Evolutionary conservation across 495 filamentous ascomycete genomes (phyloP), one percentile per base, ranked within the genome.

Genomic region (Staphylotrichum longicolle): DNA sequence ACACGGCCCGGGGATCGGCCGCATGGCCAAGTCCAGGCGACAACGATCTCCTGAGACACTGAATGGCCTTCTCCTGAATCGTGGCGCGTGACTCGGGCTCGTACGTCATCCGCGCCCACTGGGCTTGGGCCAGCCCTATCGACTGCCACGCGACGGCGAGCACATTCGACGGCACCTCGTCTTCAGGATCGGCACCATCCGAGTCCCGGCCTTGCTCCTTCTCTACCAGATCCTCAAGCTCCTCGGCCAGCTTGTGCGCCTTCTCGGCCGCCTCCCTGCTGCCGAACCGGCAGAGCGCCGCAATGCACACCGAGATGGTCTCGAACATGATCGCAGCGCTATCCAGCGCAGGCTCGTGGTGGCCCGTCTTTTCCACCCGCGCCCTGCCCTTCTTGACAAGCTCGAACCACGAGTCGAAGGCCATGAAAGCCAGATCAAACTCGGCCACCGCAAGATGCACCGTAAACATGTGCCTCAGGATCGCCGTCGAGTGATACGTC

Each of bases 401-500:
- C 54, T 95, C 89, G 15, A 96, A 76, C 74, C 97, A 98, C 0
- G 92, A 90, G 71, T 93, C 86, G 56, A 96, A 88, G 2, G 95
- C 87, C 66, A 90, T 88, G 64, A 93, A 80, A 4, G 93, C 94
- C 45, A 97, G 78, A 57, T 91, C 85, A 65, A 96, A 96, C 57
- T 98, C 92, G 12, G 91, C 91, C 44, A 96, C 77, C 2, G 90
- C 80, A 3, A 88, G 78, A 74, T 98, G 94, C 5, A 96, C 87
- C 12, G 86, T 89, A 64, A 98, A 98, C 1, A 98, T 80, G 69
- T 95, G 87, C 57, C 93, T 81, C 35, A 98, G 76, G 55, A 98
- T 86, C 30, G 88, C 74, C 5, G 92, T 93, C 3, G 95, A 98
- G 69, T 98, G 94, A 66, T 91, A 98, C 0, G 91, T 95, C 73